These are phyloP conservation scores for Ophiobolus disseminans DNA, from an alignment of 2,329 filamentous ascomycete genomes.

Conservation along the genomic window DNA sequence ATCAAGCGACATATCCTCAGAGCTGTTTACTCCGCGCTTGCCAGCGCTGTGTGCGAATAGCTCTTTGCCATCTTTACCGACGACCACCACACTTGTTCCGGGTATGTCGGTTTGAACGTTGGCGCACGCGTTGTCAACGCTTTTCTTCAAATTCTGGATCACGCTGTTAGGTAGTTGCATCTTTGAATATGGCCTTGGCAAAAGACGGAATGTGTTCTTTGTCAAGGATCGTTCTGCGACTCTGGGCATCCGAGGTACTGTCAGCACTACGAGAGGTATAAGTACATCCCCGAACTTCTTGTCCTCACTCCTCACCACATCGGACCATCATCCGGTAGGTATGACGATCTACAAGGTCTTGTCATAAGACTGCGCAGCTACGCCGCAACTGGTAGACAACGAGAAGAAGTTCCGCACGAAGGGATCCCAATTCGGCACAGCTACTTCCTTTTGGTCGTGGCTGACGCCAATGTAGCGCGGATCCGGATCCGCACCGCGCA, in stretches of 20 bases:
- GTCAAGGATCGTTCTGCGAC: background rate
- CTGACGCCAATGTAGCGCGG: background rate
- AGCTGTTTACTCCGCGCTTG: slow-evolving; percentile 44
- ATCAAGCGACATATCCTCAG: slow-evolving; percentile 64
- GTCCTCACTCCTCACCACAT: no score
- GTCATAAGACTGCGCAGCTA: no score
- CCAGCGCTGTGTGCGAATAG: slow-evolving; percentile 52
- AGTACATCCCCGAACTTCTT: no score
- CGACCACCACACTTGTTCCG: slow-evolving; percentile 52
- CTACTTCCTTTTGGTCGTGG: background rate
- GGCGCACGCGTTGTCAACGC: slow-evolving; percentile 26
- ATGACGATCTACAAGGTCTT: no score
- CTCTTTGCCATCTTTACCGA: slow-evolving; percentile 52
- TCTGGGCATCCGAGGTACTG: background rate
- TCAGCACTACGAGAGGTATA: no score
- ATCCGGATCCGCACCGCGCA: background rate
- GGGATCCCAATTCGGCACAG: background rate
- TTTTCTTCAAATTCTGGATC: slow-evolving; percentile 16
- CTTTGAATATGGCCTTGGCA: background rate
- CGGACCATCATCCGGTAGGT: no score
- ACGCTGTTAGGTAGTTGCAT: slow-evolving; percentile 21
- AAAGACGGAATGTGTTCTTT: no score
- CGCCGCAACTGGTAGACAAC: no score
- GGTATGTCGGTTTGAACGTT: slow-evolving; percentile 41
- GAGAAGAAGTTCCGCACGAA: background rate